Conservation (phyloP, 495 filamentous ascomycete genomes). For the Podospora pseudoanserina region DNA sequence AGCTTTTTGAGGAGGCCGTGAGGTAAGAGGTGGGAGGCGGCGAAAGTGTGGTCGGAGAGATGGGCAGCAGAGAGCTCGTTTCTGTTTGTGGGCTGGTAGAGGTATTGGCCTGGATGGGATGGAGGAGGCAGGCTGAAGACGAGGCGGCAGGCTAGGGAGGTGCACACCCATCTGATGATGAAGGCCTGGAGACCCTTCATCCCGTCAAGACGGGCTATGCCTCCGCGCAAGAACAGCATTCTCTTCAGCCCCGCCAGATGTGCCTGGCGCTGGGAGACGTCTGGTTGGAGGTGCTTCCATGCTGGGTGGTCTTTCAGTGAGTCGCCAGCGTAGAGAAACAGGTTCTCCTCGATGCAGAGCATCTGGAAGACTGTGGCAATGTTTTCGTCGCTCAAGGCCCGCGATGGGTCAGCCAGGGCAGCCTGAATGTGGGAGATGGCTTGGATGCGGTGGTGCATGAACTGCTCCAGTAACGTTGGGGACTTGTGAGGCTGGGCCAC, state of each 20-base stretch:
- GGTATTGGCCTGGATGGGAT: background rate
- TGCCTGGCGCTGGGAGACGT: slow-evolving; percentile 15
- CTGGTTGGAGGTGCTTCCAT: slow-evolving; percentile 11
- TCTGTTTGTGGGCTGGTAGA: background rate
- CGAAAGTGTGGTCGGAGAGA: slow-evolving; percentile 9
- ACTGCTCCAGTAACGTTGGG: slow-evolving; percentile 9
- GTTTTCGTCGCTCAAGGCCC: slow-evolving; percentile 17
- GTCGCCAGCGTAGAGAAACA: slow-evolving; percentile 4
- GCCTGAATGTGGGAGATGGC: slow-evolving; percentile 18
- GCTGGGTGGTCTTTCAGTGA: background rate
- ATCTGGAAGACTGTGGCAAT: slow-evolving; percentile 17
- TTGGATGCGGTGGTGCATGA: slow-evolving; percentile 22
- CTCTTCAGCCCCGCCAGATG: slow-evolving; percentile 16
- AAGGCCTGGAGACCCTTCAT: slow-evolving; percentile 19
- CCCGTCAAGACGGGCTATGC: slow-evolving; percentile 9
- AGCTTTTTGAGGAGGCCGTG: background rate
- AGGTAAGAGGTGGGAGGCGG: slow-evolving; percentile 14
- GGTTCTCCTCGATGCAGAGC: slow-evolving; percentile 16
- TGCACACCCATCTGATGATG: slow-evolving; percentile 16
- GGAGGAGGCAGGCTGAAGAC: slow-evolving; percentile 13
- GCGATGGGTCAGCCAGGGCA: slow-evolving; percentile 5
- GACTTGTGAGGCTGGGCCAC: slow-evolving; percentile 8
- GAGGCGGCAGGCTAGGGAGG: slow-evolving; percentile 10
- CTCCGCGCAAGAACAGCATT: slow-evolving; percentile 21
- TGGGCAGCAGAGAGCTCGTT: slow-evolving; percentile 4